These are phyloP conservation scores for Vaccinium darrowii DNA, from an alignment of 148 eudicot genomes.

Conservation along the genomic window DNA sequence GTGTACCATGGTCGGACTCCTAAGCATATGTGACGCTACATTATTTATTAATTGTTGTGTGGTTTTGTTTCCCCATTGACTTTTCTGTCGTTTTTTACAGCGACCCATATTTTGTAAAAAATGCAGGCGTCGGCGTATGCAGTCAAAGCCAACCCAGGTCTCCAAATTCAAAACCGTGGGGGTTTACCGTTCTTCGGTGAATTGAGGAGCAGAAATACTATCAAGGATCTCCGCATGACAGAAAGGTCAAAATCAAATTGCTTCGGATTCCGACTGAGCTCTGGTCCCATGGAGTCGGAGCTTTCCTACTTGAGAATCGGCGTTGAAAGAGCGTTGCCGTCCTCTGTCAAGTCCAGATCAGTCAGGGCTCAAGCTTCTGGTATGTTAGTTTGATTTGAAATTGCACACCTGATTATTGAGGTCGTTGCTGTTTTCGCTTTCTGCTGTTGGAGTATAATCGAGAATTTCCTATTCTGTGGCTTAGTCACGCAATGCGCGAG, in stretches of 20 bases:
- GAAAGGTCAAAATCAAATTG: conserved; percentile 20
- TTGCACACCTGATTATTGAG: neutral
- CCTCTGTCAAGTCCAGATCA: conserved; percentile 65
- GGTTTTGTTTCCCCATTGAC: neutral
- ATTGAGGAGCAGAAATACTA: conserved; percentile 22
- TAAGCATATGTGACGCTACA: too few relatives aligned
- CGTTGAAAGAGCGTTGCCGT: conserved; percentile 37
- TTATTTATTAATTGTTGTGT: neutral
- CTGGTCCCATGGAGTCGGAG: conserved; percentile 53
- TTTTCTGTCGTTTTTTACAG: neutral
- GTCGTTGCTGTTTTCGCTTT: neutral
- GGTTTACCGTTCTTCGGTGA: conserved; percentile 24
- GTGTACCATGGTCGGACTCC: too few relatives aligned
- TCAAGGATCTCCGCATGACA: conserved; percentile 31
- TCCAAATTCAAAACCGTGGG: conserved; percentile 35
- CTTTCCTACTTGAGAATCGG: conserved; percentile 33
- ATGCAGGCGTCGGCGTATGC: conserved; percentile 51
- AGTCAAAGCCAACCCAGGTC: conserved; percentile 38
- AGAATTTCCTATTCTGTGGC: neutral
- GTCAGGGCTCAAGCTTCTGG: conserved; percentile 65
- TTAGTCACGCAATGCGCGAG: neutral
- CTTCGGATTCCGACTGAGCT: conserved; percentile 32
- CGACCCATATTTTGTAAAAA: conserved; percentile 14
- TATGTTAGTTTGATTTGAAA: conserved; percentile 22
- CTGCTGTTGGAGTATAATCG: neutral